Base-by-base conservation (phyloP, 2,329 filamentous ascomycete genomes). In the Zymoseptoria pseudotritici region DNA sequence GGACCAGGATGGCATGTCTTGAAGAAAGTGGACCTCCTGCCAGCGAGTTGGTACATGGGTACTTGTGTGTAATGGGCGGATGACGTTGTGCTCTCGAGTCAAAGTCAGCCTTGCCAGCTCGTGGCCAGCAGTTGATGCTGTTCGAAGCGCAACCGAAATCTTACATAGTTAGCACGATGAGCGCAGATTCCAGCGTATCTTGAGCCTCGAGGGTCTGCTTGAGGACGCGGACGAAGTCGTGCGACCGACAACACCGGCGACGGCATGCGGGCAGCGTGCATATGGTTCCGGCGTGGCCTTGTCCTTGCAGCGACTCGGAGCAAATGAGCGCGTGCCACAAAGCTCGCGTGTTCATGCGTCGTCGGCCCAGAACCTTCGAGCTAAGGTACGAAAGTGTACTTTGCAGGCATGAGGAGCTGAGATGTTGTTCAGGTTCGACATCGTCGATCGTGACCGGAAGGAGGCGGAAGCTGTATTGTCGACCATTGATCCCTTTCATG, bases 241-340 rank as follows among this genome's bases (percentile, higher is more conserved):
- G 36, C 36, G 36, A 46, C 36, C 13, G 36, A 46, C 36, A 46
- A n/a, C 36, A n/a, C 36, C 36, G 36, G 13, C 36, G 36, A n/a
- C 17, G 17, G 36, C 36, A 46, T 46, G 36, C 36, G 36, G 17
- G 17, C 36, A 46, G 17, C 36, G 36, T 46, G 36, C 36, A 46
- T 13, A 46, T 29, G 36, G 4, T 46, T 46, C 17, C 36, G 36
- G 13, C 36, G 36, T 46, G 36, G 36, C 36, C 36, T 46, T 46
- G 36, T 46, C 36, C 36, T 17, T 46, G 36, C 36, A 24, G 52
- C 13, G 52, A 22, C 20, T 29, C 22, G 20, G 8, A 61, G 63
- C 66, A 63, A 67, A 69, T 69, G 57, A 65, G 57, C 60, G 63
- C 22, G 57, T 67, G 66, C 66, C 66, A 67, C 65, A 66, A 65